Conservation (phyloP, 1,284 basidiomycete species). For the Moesziomyces globuligerus region DNA sequence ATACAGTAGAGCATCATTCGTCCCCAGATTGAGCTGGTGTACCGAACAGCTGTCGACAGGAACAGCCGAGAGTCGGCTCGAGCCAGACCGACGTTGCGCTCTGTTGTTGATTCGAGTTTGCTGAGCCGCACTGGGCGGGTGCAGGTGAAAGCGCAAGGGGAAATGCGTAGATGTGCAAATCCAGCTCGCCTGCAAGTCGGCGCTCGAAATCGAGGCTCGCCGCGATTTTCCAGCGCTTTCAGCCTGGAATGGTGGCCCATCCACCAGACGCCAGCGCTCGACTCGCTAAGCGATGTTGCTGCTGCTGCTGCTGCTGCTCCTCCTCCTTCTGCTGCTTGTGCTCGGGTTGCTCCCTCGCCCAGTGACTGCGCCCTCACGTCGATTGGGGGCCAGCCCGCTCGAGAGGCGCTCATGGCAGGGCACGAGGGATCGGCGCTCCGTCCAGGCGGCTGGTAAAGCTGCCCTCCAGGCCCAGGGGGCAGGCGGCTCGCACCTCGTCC, state of each 20-base stretch:
- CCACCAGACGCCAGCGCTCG: background rate
- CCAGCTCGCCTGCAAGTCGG: background rate
- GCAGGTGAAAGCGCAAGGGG: conserved; percentile 16
- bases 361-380: no score
- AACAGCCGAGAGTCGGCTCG: no score
- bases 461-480: background rate
- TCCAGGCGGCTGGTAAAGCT: no score
- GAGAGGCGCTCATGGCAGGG: no score
- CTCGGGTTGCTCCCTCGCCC: no score
- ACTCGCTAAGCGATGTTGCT: background rate
- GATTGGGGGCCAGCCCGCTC: no score
- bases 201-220: background rate
- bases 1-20: no score
- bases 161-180: conserved; percentile 11
- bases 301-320: background rate
- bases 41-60: background rate
- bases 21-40: no score
- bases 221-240: background rate
- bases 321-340: no score
- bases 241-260: background rate
- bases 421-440: background rate
- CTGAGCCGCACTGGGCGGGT: no score
- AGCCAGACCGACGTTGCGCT: no score
- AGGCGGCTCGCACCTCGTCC: background rate
- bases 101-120: background rate